Evolutionary conservation across 2,329 filamentous ascomycete genomes (phyloP).

Genomic region (Blastomyces silverae): DNA sequence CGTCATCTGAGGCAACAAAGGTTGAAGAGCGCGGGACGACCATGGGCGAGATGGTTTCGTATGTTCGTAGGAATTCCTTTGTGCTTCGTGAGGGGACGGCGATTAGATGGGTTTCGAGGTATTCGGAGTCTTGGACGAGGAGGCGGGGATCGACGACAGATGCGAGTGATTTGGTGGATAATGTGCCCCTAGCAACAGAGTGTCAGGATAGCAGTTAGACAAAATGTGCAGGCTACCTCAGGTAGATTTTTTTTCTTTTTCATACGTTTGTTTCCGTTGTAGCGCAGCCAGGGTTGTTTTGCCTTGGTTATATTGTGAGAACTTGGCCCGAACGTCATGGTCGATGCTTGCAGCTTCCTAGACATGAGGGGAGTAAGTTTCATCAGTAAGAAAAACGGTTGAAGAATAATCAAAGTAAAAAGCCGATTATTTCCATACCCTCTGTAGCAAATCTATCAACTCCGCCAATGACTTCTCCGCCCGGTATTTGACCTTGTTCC

Average conservation of each 20-base stretch:
- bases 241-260: slow-evolving; percentile 24
- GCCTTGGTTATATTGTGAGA: slow-evolving; percentile 86
- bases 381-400: background rate
- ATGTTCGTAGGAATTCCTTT: slow-evolving; percentile 82
- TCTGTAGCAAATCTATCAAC: slow-evolving; percentile 79
- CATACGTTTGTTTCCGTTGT: slow-evolving; percentile 80
- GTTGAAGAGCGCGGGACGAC: slow-evolving; percentile 83
- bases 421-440: slow-evolving; percentile 48
- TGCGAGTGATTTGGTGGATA: slow-evolving; percentile 88
- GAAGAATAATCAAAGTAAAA: background rate
- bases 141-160: slow-evolving; percentile 74
- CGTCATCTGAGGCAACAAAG: slow-evolving; percentile 75
- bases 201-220: background rate
- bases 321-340: slow-evolving; percentile 91
- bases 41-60: slow-evolving; percentile 84
- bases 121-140: slow-evolving; percentile 85
- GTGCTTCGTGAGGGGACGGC: slow-evolving; percentile 72
- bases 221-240: background rate
- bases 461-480: slow-evolving; percentile 84
- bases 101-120: slow-evolving; percentile 90
- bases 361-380: slow-evolving; percentile 2
- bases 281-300: slow-evolving; percentile 76
- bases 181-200: slow-evolving; percentile 61
- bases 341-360: slow-evolving; percentile 87
- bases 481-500: slow-evolving; percentile 98